Conservation (phyloP, 305 asterid genomes). For the Caryopteris hybrid region DNA sequence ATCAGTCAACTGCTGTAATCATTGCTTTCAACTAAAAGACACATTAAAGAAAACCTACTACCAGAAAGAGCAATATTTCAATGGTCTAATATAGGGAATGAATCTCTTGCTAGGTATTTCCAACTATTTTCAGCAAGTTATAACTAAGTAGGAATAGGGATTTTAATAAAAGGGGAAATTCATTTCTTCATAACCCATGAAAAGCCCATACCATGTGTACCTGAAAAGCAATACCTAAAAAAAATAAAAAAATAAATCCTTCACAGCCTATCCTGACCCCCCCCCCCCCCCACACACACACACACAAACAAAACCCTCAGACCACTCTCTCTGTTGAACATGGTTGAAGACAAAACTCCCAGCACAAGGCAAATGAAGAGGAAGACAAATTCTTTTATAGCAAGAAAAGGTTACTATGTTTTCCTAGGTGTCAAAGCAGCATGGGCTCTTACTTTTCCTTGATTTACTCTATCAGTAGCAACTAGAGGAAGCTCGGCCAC, state of each 20-base stretch:
- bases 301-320: background rate
- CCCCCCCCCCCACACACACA: background rate
- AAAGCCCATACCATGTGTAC: background rate
- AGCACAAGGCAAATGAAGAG: no score
- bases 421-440: background rate
- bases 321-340: no score
- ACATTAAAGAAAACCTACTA: background rate
- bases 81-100: background rate
- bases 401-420: background rate
- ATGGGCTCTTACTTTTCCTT: constrained; percentile 71
- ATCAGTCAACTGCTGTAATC: constrained; percentile 2
- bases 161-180: background rate
- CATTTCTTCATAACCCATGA: background rate
- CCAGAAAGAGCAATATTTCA: background rate
- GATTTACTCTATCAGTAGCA: constrained; percentile 81
- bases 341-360: no score
- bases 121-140: background rate
- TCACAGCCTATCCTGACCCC: no score
- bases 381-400: background rate
- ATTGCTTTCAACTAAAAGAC: background rate
- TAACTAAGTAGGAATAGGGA: background rate
- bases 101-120: background rate
- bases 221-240: background rate
- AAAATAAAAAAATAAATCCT: no score
- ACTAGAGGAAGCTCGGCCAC: constrained; percentile 97